Evolutionary conservation across 2,329 filamentous ascomycete species (phyloP), one percentile per base, ranked within the genome.

Genomic region (Lithohypha guttulata): DNA sequence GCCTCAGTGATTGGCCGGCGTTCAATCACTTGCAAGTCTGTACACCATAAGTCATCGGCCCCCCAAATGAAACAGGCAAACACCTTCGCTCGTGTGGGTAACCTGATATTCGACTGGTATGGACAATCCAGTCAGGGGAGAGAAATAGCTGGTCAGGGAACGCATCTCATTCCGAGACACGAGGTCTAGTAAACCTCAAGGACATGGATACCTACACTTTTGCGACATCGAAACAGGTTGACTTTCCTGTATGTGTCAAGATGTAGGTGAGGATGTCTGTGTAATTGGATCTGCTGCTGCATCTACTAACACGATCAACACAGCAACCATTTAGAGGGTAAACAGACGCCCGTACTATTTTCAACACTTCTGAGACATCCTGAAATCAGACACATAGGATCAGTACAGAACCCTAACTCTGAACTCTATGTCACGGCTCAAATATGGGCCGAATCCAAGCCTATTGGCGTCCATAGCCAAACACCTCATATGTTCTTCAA

Each of bases 131-230:
- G n/a, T n/a, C n/a, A n/a, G n/a, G n/a, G n/a, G n/a, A n/a, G n/a
- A n/a, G n/a, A n/a, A n/a, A n/a, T n/a, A n/a, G n/a, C n/a, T n/a
- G n/a, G n/a, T n/a, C n/a, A n/a, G n/a, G n/a, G n/a, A n/a, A n/a
- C n/a, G n/a, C n/a, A n/a, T n/a, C n/a, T n/a, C n/a, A n/a, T n/a
- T n/a, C n/a, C n/a, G n/a, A n/a, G n/a, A n/a, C n/a, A 14, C 26
- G 9, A 28, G n/a, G 26, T 10, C 26, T 28, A 6, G 26, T 4
- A 14, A 14, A 28, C 9, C 6, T 28, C 11, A 4, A 28, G 21
- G 33, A n/a, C 6, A 95, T 95, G 85, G 91, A 98, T 64, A 81
- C 87, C 37, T 95, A 94, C 63, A 93, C 87, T 20, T 96, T 96
- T 66, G 87, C 85, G 51, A 84, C 79, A 55, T 94, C 91, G 43